Conservation (phyloP, 768 basidiomycete species). For the Saitozyma podzolica region DNA sequence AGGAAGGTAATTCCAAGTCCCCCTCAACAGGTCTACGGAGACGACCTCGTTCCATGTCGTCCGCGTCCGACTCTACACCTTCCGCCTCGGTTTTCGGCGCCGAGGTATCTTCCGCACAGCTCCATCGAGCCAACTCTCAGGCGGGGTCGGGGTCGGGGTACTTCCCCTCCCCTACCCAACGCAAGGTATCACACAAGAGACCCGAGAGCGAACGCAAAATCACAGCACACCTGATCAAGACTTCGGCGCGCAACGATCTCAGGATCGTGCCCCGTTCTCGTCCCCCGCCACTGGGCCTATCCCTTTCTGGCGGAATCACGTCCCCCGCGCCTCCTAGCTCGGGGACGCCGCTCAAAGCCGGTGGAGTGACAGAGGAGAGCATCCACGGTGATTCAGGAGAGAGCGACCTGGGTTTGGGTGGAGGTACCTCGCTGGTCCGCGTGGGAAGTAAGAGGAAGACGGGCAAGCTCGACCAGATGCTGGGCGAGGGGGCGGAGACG, state of each 20-base stretch:
- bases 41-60: constrained; percentile 26
- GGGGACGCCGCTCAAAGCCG: constrained; percentile 18
- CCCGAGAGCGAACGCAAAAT: constrained; percentile 29
- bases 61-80: constrained; percentile 14
- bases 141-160: constrained; percentile 6
- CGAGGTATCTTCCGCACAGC: not conserved
- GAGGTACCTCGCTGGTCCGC: not conserved
- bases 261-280: constrained; percentile 24
- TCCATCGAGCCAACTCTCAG: constrained; percentile 1
- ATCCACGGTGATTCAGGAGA: constrained; percentile 9
- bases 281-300: constrained; percentile 1
- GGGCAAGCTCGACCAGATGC: constrained; percentile 32
- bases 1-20: not conserved
- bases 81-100: not conserved
- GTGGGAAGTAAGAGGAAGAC: not conserved
- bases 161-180: constrained; percentile 18
- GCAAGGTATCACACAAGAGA: constrained; percentile 15
- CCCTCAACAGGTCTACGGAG: not conserved
- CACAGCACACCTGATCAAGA: constrained; percentile 26
- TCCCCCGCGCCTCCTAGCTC: constrained; percentile 6
- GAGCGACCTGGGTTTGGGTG: constrained; percentile 4
- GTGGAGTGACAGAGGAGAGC: constrained; percentile 10
- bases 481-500: constrained; percentile 36
- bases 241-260: constrained; percentile 20
- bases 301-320: not conserved